Evolutionary conservation across 805 yeast genomes (phyloP).

Genomic region (Yamadazyma phyllophila): DNA sequence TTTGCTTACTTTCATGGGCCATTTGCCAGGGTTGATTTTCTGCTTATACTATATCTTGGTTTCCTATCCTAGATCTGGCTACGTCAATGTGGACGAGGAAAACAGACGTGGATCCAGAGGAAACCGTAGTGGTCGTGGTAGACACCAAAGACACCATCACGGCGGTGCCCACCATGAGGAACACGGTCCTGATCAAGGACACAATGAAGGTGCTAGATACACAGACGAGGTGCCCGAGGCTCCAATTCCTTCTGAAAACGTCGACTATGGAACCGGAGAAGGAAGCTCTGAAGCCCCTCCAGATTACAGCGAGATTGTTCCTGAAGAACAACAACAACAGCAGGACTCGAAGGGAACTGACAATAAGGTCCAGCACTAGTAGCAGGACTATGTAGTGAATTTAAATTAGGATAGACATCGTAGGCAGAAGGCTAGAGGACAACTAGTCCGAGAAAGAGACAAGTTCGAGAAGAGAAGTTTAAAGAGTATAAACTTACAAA

Average conservation of each 20-base stretch:
- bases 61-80: constrained; percentile 16
- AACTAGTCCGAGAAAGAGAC: too few species aligned
- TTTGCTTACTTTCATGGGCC: constrained; percentile 31
- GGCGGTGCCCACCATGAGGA: neutral
- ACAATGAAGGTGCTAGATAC: neutral
- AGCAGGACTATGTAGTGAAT: too few species aligned
- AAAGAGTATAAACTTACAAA: too few species aligned
- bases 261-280: neutral
- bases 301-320: constrained; percentile 10
- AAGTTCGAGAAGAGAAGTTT: too few species aligned
- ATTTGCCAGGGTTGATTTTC: constrained; percentile 34
- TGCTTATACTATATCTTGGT: constrained; percentile 27
- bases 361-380: constrained; percentile 29
- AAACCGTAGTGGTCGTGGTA: neutral
- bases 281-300: constrained; percentile 14
- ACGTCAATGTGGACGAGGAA: constrained; percentile 23
- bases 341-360: neutral
- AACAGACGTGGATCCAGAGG: neutral
- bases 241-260: constrained; percentile 5
- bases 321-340: constrained; percentile 14
- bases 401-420: too few species aligned
- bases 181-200: too few species aligned
- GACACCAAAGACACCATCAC: neutral
- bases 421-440: too few species aligned
- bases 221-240: constrained; percentile 1